Evolutionary conservation across 2,329 filamentous ascomycete species (phyloP).

Genomic region (Periglandula ipomoeae): DNA sequence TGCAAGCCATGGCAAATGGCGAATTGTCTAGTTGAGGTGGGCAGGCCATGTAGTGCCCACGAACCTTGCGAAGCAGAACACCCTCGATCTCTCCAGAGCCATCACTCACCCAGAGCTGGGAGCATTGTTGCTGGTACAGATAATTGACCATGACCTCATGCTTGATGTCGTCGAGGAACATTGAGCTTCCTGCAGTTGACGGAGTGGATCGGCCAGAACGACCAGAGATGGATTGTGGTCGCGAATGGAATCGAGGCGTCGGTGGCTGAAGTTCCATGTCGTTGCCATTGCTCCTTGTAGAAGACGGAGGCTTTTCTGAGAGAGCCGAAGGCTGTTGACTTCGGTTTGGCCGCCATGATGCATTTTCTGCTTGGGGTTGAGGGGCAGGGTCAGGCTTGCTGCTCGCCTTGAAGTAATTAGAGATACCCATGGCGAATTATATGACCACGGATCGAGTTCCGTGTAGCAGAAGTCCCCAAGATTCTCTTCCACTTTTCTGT

Average conservation of each 20-base stretch:
- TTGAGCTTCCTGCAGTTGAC: constrained; percentile 35
- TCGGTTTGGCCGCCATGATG: constrained; percentile 13
- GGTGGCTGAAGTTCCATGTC: constrained; percentile 42
- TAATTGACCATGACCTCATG: constrained; percentile 80
- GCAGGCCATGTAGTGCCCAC: constrained; percentile 63
- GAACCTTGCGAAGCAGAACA: constrained; percentile 59
- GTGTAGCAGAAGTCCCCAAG: background rate
- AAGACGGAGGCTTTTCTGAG: constrained; percentile 28
- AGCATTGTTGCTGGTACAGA: constrained; percentile 71
- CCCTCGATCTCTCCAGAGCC: constrained; percentile 61
- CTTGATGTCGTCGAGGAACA: constrained; percentile 62
- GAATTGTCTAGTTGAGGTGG: constrained; percentile 56
- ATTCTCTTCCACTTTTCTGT: background rate
- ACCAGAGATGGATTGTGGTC: constrained; percentile 33
- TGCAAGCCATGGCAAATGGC: constrained; percentile 53
- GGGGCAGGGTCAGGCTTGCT: constrained; percentile 14
- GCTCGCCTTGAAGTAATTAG: constrained; percentile 50
- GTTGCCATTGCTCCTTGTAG: constrained; percentile 21
- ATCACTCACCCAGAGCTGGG: constrained; percentile 64
- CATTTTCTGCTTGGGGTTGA: constrained; percentile 11
- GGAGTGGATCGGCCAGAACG: constrained; percentile 34
- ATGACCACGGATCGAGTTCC: no score
- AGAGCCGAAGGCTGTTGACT: constrained; percentile 16
- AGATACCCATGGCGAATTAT: constrained; percentile 44
- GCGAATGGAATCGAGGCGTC: constrained; percentile 24